A percentile compares a stretch with the other conserved stretches of the same genome.
Conservation (phyloP, 2,329 filamentous ascomycete species). For the Zasmidium cellare region DNA sequence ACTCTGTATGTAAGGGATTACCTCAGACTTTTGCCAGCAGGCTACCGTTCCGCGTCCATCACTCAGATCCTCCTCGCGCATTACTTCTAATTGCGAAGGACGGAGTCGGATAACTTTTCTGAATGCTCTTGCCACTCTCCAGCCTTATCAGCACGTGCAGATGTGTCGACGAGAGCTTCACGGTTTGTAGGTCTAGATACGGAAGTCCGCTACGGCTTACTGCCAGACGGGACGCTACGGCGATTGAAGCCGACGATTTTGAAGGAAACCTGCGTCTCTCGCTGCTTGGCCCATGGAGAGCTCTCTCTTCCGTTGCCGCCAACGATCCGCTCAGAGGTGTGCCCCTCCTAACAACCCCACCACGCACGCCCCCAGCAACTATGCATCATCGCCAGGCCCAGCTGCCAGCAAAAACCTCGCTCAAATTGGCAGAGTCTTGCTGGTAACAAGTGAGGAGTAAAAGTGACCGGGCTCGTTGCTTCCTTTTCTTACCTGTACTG, state of each 20-base stretch:
- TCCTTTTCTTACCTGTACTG: background rate
- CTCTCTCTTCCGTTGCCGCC: no score
- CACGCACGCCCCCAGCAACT: no score
- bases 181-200: conserved; percentile 1
- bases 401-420: background rate
- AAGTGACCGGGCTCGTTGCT: background rate
- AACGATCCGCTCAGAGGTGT: no score
- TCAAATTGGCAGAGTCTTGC: conserved; percentile 5
- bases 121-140: background rate
- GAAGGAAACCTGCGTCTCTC: no score
- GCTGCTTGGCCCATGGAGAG: no score
- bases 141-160: background rate
- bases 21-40: background rate
- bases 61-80: no score
- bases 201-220: conserved; percentile 8
- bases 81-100: no score
- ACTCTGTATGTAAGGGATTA: conserved; percentile 18
- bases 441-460: background rate
- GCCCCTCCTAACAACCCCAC: no score
- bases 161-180: background rate
- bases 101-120: background rate
- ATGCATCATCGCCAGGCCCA: no score
- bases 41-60: no score
- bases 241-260: background rate
- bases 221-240: background rate